Base-by-base conservation (phyloP, 768 basidiomycete species). In the Boletus huronensis region DNA sequence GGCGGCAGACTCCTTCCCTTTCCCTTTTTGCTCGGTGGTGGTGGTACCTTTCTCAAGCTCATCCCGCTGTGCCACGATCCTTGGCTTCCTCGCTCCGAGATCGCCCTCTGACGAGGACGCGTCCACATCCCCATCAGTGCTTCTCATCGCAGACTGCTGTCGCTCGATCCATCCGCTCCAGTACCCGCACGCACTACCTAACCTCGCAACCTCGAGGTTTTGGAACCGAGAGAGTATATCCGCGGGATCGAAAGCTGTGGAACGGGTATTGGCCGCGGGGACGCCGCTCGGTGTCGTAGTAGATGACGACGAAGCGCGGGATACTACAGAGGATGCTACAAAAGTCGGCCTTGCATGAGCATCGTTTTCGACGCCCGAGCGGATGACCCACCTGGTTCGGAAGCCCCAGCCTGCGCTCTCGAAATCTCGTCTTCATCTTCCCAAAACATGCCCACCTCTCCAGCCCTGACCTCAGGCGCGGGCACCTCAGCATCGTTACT, bases 171-270 rank as follows among this genome's bases (percentile, higher is more conserved):
- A 61, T 40, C 54, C 50, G 13, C 67, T 48, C 77, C 78, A 78
- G 50, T 77, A 79, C 1, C 69, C 72, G 14, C 74, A 75, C 5
- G 70, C 68, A 36, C 75, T 70, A 2, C 78, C 77, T 62, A 79
- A 67, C 49, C 78, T 65, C 28, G 63, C 58, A 8, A 73, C 71
- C 21, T 79, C 72, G 26, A 77, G 57, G 7, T 64, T 64, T 23
- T 59, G 60, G 54, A 76, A 67, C 3, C 57, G 54, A 6, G 67
- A 53, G 3, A 73, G 60, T 16, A 75, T 53, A 11, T 70, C 65
- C 10, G 41, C 49, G 9, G 53, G 55, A 17, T 60, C 61, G 28
- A 63, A 50, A 5, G 31, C 38, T 1, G 21, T 41, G 2, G 55
- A 2, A 23, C 11, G 10, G 17, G 14, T 3, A 16, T 21, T 13